Evolutionary conservation across 2,329 filamentous ascomycete genomes (phyloP).

Genomic region (Paecilomyces sp.): DNA sequence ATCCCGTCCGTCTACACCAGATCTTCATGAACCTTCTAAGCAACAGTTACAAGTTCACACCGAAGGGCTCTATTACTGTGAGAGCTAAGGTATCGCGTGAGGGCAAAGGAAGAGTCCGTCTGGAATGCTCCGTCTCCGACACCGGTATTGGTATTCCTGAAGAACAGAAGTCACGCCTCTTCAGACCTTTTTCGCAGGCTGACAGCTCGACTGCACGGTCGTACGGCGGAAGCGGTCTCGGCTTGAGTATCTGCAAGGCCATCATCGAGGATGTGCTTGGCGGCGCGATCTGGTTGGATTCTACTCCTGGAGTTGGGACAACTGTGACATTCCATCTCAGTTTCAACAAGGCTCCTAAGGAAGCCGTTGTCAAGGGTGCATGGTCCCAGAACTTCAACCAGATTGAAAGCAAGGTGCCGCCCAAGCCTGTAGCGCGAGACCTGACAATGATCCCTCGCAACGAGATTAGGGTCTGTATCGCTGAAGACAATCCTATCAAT

Average conservation of each 20-base stretch:
- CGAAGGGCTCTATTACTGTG: slow-evolving; percentile 77
- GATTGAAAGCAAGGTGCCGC: slow-evolving; percentile 35
- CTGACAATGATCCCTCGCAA: slow-evolving; percentile 68
- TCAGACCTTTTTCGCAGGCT: slow-evolving; percentile 87
- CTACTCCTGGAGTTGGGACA: slow-evolving; percentile 55
- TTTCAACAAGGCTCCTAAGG: slow-evolving; percentile 69
- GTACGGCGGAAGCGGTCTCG: slow-evolving; percentile 86
- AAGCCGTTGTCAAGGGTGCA: slow-evolving; percentile 50
- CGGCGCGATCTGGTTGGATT: slow-evolving; percentile 76
- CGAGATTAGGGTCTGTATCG: slow-evolving; percentile 80
- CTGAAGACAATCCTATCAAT: slow-evolving; percentile 92
- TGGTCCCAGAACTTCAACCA: slow-evolving; percentile 43
- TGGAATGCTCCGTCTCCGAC: slow-evolving; percentile 81
- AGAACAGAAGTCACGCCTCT: slow-evolving; percentile 70
- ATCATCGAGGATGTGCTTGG: slow-evolving; percentile 90
- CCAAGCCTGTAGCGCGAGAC: slow-evolving; percentile 49
- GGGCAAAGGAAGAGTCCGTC: slow-evolving; percentile 59
- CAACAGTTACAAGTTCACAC: slow-evolving; percentile 92
- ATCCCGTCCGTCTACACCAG: slow-evolving; percentile 75
- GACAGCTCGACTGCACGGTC: slow-evolving; percentile 84
- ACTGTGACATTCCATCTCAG: slow-evolving; percentile 72
- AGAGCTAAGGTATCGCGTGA: slow-evolving; percentile 67
- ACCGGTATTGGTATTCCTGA: slow-evolving; percentile 87
- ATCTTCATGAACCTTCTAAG: slow-evolving; percentile 75
- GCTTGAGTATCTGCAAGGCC: slow-evolving; percentile 89